A percentile compares a stretch with the other conserved stretches of the same genome.
Evolutionary conservation across 2,329 filamentous ascomycete species (phyloP).

Genomic region (Aspergillus sp.): DNA sequence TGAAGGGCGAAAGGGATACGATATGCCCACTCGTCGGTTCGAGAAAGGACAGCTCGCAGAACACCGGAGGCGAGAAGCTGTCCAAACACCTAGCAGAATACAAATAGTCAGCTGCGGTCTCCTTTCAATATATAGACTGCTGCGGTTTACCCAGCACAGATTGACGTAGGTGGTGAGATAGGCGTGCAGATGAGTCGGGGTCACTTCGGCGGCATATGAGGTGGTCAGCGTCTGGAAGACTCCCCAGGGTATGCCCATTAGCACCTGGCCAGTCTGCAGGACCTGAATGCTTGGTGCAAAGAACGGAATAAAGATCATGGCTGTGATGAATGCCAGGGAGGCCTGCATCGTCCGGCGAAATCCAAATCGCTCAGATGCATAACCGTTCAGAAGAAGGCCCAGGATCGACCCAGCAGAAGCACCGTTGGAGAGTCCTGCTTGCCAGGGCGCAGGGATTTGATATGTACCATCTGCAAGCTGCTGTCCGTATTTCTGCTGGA

Average conservation of each 20-base stretch:
- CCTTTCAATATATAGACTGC: too few relatives aligned
- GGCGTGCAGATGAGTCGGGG: slow-evolving; percentile 58
- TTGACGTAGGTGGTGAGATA: slow-evolving; percentile 50
- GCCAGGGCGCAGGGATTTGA: too few relatives aligned
- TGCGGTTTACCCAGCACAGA: slow-evolving; percentile 60
- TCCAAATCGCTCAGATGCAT: too few relatives aligned
- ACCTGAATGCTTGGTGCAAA: slow-evolving; percentile 47
- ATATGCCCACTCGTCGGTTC: slow-evolving; percentile 31
- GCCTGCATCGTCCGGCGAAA: too few relatives aligned
- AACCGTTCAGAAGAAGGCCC: too few relatives aligned
- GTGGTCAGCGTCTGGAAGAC: slow-evolving; percentile 66
- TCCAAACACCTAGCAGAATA: slow-evolving; percentile 34
- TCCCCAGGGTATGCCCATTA: slow-evolving; percentile 65
- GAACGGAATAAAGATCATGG: slow-evolving; percentile 53
- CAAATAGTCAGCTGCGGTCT: too few relatives aligned
- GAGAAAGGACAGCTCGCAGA: slow-evolving; percentile 24
- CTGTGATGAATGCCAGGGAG: slow-evolving; percentile 44
- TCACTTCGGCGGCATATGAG: slow-evolving; percentile 63
- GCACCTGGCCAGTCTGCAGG: slow-evolving; percentile 55
- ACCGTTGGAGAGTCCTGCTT: too few relatives aligned
- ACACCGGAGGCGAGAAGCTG: slow-evolving; percentile 46
- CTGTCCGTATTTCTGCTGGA: too few relatives aligned
- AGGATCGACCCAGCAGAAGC: too few relatives aligned
- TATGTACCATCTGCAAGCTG: too few relatives aligned
- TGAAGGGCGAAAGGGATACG: slow-evolving; percentile 57